Evolutionary conservation across 2,329 filamentous ascomycete species (phyloP), one percentile per base, ranked within the genome.

Genomic region (Penicillium crustosum): DNA sequence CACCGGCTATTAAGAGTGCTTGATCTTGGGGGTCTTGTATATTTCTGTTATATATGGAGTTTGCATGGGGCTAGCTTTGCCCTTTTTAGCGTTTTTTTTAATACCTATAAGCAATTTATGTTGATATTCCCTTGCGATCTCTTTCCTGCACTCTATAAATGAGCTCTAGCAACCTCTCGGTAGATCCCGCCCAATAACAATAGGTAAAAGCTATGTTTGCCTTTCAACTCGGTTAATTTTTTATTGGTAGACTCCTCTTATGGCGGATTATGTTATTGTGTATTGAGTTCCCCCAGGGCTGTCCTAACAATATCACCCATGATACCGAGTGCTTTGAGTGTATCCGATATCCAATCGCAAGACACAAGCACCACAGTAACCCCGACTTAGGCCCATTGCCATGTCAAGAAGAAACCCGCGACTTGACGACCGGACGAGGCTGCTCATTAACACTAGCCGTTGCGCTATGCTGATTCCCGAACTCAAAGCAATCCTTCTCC

Each of bases 1-100:
- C 41, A 10, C 42, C 56, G 9, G 45, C 52, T 38, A 21, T 36
- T 13, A 64, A 64, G 58, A 44, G 43, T 21, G 27, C 44, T 35
- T 55, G 36, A 53, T 47, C 21, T 17, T 31, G 9, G 12, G 13
- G 15, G 29, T 1, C 6, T 27, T 33, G 9, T 23, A 43, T 23
- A 42, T 7, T 50, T 50, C 17, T 23, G 29, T 52, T 12, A 17
- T 47, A 36, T 44, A 36, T 36, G 31, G 41, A 45, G 50, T 45
- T 53, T 35, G 39, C 7, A 17, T 25, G 39, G 39, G 29, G 33
- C 23, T 6, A 13, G n/a, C 9, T 15, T 43, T 36, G 12, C 15
- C 39, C n/a, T 27, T 25, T 52, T 52, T 49, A 49, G 44, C 44
- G 44, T 13, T 25, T 19, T 19, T 27, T 17, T 49, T 21, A 35